These are phyloP conservation scores for Ilex paraguariensis DNA, from an alignment of 305 asterid genomes.

Conservation along the genomic window DNA sequence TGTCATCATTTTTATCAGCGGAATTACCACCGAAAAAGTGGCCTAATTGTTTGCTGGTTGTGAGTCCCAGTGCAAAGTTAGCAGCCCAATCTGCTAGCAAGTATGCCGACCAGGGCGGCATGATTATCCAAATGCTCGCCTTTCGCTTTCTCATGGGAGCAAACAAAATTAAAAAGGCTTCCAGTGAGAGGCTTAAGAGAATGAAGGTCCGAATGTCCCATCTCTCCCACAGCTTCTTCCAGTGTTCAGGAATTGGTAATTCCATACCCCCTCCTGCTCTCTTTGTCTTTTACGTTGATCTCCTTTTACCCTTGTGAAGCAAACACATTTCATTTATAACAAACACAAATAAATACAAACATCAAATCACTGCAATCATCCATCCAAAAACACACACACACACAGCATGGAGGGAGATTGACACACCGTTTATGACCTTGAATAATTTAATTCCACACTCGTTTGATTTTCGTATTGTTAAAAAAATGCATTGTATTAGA, in stretches of 20 bases:
- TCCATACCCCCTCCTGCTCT: background rate
- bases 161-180: conserved; percentile 1
- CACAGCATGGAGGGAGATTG: too few species aligned
- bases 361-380: too few species aligned
- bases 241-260: background rate
- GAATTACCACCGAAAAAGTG: too few species aligned
- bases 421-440: too few species aligned
- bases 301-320: too few species aligned
- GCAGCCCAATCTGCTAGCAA: conserved; percentile 15
- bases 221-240: conserved; percentile 2
- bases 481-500: too few species aligned
- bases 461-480: too few species aligned
- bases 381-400: too few species aligned
- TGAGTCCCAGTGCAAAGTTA: conserved; percentile 10
- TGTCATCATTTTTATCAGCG: background rate
- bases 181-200: background rate
- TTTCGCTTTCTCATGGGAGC: conserved; percentile 9
- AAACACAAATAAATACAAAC: too few species aligned
- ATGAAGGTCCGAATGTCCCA: conserved; percentile 9
- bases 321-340: too few species aligned
- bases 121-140: background rate
- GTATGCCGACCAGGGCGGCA: conserved; percentile 7
- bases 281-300: too few species aligned
- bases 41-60: conserved; percentile 7
- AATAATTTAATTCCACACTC: too few species aligned